Conservation (phyloP, 768 basidiomycete genomes). For the Leccinum variicolor region DNA sequence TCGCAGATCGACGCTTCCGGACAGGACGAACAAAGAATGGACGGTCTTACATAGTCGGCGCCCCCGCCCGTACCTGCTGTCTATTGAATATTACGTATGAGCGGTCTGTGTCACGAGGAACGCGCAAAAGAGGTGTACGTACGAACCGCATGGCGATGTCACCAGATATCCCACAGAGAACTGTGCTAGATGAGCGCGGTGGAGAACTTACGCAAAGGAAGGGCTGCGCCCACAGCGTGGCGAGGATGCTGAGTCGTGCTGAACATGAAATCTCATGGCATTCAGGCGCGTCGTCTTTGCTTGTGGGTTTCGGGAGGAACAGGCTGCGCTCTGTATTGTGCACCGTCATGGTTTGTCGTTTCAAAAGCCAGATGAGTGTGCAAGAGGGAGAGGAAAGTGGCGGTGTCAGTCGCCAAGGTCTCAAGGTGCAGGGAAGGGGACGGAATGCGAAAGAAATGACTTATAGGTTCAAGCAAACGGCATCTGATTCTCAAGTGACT, state of each 20-base stretch:
- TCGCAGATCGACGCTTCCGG: not conserved
- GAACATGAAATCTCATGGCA: constrained; percentile 56
- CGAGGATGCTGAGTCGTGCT: constrained; percentile 60
- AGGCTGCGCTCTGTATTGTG: constrained; percentile 24
- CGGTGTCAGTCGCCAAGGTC: not conserved
- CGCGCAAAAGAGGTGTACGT: constrained; percentile 19
- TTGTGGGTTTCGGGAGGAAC: constrained; percentile 14
- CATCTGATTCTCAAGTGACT: no score
- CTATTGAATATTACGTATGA: not conserved
- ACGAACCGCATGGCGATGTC: constrained; percentile 70
- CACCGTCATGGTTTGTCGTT: not conserved
- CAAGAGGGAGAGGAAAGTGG: no score
- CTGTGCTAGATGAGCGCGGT: constrained; percentile 38
- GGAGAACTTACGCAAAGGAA: constrained; percentile 61
- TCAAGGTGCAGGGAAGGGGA: not conserved
- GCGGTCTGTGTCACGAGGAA: not conserved
- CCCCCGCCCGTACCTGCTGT: constrained; percentile 22
- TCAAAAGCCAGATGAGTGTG: not conserved
- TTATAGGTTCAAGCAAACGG: no score
- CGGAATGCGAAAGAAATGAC: not conserved
- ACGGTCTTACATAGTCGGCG: constrained; percentile 16
- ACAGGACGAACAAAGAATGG: not conserved
- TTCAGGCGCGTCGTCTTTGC: constrained; percentile 29
- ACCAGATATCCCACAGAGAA: constrained; percentile 61
- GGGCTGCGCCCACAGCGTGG: constrained; percentile 63